Evolutionary conservation across 495 filamentous ascomycete genomes (phyloP), one percentile per base, ranked within the genome.

Genomic region (Talaromyces stipitatus): DNA sequence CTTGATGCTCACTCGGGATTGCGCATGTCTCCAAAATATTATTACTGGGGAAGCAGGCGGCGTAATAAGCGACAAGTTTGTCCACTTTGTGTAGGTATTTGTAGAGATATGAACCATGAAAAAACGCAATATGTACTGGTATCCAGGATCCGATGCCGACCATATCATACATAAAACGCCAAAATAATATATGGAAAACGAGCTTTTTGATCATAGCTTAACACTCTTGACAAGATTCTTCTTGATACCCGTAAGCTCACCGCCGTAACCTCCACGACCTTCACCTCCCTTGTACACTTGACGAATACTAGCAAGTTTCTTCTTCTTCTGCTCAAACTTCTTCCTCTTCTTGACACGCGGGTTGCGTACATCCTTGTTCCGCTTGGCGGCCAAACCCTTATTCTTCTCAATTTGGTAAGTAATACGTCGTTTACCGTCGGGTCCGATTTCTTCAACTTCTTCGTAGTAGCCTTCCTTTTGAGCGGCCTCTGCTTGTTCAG

Each of bases 301-400:
- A 78, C 85, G 89, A 68, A 88, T 84, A 68, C 85, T 91, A 50
- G 80, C 80, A 69, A 97, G 71, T 80, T 97, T 97, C 86, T 95
- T 96, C 79, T 90, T 86, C 79, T 95, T 95, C 47, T 88, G 84
- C 63, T 92, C 91, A 71, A 79, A 98, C 82, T 85, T 89, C 83
- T 87, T 88, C 72, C 89, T 81, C 88, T 97, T 98, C 86, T 97
- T 98, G 55, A 98, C 91, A 70, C 94, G 79, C 12, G 95, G 94
- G 73, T 98, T 98, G 59, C 94, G 79, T 48, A 88, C 84, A 54
- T 94, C 89, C 82, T 97, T 97, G 81, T 85, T 95, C 53, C 94
- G 79, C 66, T 88, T 82, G 51, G 92, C 88, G 61, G 89, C 84
- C 61, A 98, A 76, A 29, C 95, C 94, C 79, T 96, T 96, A 71